These are phyloP conservation scores for Amanita fuliginea DNA, from an alignment of 768 basidiomycete species.

Conservation along the genomic window DNA sequence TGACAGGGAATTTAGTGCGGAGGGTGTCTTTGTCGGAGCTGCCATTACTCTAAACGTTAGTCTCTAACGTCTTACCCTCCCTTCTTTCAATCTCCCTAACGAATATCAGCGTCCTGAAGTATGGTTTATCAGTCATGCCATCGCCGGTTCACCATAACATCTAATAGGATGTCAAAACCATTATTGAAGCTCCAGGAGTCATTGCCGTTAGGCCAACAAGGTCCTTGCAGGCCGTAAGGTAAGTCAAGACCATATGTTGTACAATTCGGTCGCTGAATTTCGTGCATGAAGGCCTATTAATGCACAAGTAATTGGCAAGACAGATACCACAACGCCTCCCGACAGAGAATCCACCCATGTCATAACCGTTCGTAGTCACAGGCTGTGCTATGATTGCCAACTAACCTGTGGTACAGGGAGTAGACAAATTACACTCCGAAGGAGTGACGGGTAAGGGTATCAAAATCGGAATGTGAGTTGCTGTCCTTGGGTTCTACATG, in stretches of 20 bases:
- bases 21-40: conserved; percentile 49
- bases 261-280: not conserved
- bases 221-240: conserved; percentile 31
- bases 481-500: not conserved
- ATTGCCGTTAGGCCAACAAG: conserved; percentile 46
- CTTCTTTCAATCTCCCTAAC: not conserved
- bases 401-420: conserved; percentile 27
- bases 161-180: conserved; percentile 33
- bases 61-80: conserved; percentile 7
- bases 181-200: conserved; percentile 39
- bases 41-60: conserved; percentile 36
- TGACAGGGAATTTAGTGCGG: conserved; percentile 38
- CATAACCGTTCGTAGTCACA: conserved; percentile 29
- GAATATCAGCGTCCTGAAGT: conserved; percentile 17
- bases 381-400: not conserved
- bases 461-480: conserved; percentile 51
- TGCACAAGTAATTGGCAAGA: conserved; percentile 27
- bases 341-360: conserved; percentile 43
- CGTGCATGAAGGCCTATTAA: conserved; percentile 28
- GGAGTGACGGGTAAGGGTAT: conserved; percentile 54
- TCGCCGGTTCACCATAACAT: not conserved
- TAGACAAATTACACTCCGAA: conserved; percentile 52
- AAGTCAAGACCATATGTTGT: conserved; percentile 4
- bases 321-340: conserved; percentile 27
- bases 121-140: not conserved